Base-by-base conservation (phyloP, 2,329 filamentous ascomycete species). In the Xylaria sp. region DNA sequence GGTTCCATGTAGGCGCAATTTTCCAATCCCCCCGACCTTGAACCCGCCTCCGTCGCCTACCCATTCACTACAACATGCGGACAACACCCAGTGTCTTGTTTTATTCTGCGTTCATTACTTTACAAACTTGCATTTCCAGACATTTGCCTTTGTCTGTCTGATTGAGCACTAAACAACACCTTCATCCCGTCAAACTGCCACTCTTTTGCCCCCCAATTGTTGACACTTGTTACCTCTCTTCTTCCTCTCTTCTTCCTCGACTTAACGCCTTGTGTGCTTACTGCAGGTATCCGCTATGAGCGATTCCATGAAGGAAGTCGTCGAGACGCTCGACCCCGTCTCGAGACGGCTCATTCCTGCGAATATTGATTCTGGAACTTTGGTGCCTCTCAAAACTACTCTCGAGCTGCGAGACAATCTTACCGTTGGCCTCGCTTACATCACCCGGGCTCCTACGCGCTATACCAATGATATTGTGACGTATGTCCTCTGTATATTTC, bases 401-500 rank as follows among this genome's bases (percentile, higher is more conserved):
- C 83, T 90, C 53, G 89, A 91, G 76, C 83, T 89, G 60, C 83
- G 85, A 60, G 86, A 89, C 72, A 86, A 87, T 63, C 85, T 90
- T 66, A 80, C 81, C 43, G 81, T 87, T 69, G 85, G 90, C 58
- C 83, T 87, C 67, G 90, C 90, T 62, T 91, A 91, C 78, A 88
- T 93, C 70, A 90, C 93, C 58, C 86, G 91, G 75, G 87, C 92
- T 63, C 92, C 92, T 55, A 87, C 89, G 70, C 92, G 90, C 79
- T 85, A 86, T 73, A 91, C 92, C 72, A 93, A 91, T 78, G 84
- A 86, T 71, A 86, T 93, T 75, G 87, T 96, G 76, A 89, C 86
- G 92, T 94, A 82, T 78, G 88, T 84, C 28, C 46, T 59, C 28
- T 60, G 56, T 60, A 15, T 69, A 63, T 60, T 34, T 36, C 18